A percentile compares a stretch with the other conserved stretches of the same genome.
Evolutionary conservation across 75 land plant genomes (phyloP).

Genomic region (Cunninghamia lanceolata): DNA sequence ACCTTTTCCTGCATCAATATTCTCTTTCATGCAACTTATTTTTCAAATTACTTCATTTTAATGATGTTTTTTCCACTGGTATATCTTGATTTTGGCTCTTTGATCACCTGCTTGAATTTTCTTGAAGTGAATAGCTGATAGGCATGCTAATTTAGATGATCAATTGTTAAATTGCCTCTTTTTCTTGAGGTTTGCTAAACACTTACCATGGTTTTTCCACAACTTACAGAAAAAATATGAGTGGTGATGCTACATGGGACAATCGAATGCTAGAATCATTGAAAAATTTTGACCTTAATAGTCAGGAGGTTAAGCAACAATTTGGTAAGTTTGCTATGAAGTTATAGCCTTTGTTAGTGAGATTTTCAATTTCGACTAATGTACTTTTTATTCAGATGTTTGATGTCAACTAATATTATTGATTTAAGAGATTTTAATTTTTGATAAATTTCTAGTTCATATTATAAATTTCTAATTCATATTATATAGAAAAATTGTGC

Average conservation of each 20-base stretch:
- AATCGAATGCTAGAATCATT: conserved; percentile 67
- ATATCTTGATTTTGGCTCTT: background rate
- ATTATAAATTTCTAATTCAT: background rate
- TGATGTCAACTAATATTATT: background rate
- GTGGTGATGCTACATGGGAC: conserved; percentile 78
- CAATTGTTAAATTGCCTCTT: background rate
- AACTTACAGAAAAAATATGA: conserved; percentile 70
- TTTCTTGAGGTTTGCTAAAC: background rate
- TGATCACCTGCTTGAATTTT: background rate
- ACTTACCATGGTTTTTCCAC: background rate
- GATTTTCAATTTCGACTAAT: background rate
- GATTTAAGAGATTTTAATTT: background rate
- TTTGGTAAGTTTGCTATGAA: conserved; percentile 54
- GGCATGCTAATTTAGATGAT: background rate
- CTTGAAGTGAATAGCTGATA: background rate
- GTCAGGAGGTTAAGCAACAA: conserved; percentile 91
- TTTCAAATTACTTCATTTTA: background rate
- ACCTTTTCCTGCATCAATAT: background rate
- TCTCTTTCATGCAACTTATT: background rate
- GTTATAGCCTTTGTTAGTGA: background rate
- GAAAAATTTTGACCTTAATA: conserved; percentile 84
- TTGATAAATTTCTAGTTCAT: background rate
- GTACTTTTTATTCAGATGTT: background rate
- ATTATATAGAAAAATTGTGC: background rate
- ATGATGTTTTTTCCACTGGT: background rate